These are phyloP conservation scores for Populus alba DNA, from an alignment of 345 rosid species.

Conservation along the genomic window DNA sequence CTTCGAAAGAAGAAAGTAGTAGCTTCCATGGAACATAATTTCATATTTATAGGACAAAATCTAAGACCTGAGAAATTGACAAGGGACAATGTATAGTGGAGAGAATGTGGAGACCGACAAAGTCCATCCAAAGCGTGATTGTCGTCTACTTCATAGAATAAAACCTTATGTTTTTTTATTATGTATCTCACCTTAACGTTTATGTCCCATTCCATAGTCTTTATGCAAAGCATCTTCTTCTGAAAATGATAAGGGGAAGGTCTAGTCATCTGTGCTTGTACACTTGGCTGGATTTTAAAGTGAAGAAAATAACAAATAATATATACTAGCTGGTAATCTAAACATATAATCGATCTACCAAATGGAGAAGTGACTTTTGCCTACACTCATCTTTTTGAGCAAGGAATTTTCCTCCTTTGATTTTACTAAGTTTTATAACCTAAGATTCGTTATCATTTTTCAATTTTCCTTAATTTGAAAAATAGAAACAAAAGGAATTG, in stretches of 20 bases:
- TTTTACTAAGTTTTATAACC: too few relatives aligned
- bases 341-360: background rate
- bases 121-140: background rate
- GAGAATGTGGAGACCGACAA: background rate
- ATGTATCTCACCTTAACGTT: background rate
- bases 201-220: background rate
- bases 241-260: background rate
- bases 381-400: too few relatives aligned
- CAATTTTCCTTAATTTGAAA: too few relatives aligned
- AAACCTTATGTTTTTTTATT: background rate
- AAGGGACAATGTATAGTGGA: background rate
- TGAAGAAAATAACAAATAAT: background rate
- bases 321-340: too few relatives aligned
- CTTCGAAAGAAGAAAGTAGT: background rate
- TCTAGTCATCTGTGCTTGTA: background rate
- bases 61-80: background rate
- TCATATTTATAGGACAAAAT: background rate
- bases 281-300: slow-evolving; percentile 3
- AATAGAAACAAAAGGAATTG: too few relatives aligned
- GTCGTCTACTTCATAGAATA: background rate
- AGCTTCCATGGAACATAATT: background rate
- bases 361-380: background rate
- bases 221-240: background rate
- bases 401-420: too few relatives aligned
- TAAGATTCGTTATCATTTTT: too few relatives aligned